Evolutionary conservation across 495 filamentous ascomycete species (phyloP).

Genomic region (Glonium stellatum): DNA sequence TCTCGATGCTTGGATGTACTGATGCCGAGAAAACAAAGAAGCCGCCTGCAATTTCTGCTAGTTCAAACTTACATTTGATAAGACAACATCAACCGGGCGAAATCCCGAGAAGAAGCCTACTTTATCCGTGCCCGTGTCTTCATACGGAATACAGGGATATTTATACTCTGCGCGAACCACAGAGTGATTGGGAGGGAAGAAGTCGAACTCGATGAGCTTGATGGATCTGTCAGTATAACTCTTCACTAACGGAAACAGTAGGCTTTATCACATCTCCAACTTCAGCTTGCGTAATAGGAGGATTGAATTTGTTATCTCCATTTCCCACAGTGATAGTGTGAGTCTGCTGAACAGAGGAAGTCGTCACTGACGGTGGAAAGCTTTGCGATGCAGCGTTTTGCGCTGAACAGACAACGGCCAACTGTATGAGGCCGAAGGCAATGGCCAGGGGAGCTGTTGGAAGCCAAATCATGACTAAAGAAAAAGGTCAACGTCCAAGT

Average conservation of each 20-base stretch:
- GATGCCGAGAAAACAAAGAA: no score
- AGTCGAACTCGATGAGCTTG: constrained; percentile 43
- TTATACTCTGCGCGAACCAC: constrained; percentile 49
- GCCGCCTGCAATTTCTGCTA: not conserved
- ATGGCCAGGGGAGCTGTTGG: not conserved
- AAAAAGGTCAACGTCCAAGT: not conserved
- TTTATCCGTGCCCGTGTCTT: constrained; percentile 39
- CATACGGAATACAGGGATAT: constrained; percentile 54
- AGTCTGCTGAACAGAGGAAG: constrained; percentile 6
- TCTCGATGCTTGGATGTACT: no score
- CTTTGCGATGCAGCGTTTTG: not conserved
- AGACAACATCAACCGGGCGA: constrained; percentile 31
- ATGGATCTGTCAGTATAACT: not conserved
- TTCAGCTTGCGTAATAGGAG: constrained; percentile 26
- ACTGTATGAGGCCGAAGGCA: not conserved
- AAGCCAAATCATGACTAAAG: not conserved
- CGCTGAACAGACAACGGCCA: not conserved
- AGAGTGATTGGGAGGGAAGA: constrained; percentile 39
- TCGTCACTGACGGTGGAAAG: not conserved
- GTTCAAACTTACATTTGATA: not conserved
- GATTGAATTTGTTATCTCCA: constrained; percentile 25
- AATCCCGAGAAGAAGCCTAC: constrained; percentile 44
- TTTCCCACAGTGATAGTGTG: constrained; percentile 32
- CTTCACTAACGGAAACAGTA: not conserved
- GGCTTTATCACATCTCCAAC: constrained; percentile 30